Conservation (phyloP, 2,329 filamentous ascomycete genomes). For the Fusarium sp. region DNA sequence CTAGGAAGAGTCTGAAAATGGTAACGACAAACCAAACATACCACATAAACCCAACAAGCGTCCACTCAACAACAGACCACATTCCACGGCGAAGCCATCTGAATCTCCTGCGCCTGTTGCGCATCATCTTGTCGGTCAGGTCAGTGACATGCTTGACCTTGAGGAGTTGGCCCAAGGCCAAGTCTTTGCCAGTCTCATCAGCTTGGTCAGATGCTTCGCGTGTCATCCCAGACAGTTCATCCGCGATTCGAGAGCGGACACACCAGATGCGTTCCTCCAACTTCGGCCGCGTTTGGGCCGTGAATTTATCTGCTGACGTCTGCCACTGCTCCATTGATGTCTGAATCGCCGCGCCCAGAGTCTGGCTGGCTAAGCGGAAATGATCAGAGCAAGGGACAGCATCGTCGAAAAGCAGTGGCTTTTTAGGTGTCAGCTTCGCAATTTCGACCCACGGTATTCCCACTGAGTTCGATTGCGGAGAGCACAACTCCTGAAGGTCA, state of each 20-base stretch:
- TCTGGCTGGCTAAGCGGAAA: conserved; percentile 66
- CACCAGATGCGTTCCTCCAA: conserved; percentile 63
- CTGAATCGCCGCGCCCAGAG: conserved; percentile 62
- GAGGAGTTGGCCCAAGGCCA: conserved; percentile 81
- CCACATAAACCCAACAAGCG: conserved; percentile 91
- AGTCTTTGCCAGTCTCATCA: conserved; percentile 80
- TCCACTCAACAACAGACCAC: conserved; percentile 89
- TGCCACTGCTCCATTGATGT: conserved; percentile 67
- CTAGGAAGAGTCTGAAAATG: conserved; percentile 74
- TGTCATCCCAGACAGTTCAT: conserved; percentile 71
- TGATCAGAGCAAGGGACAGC: conserved; percentile 57
- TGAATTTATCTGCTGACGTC: conserved; percentile 70
- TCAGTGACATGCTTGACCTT: conserved; percentile 85
- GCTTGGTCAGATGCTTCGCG: conserved; percentile 80
- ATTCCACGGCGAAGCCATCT: conserved; percentile 80
- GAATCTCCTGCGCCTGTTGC: conserved; percentile 74
- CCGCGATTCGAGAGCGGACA: conserved; percentile 61
- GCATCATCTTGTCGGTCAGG: conserved; percentile 80
- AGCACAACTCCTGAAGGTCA: conserved; percentile 34
- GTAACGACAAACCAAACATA: conserved; percentile 92
- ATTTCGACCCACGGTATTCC: conserved; percentile 59
- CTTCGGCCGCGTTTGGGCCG: conserved; percentile 65
- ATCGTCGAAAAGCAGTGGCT: conserved; percentile 49
- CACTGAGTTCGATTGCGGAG: conserved; percentile 39
- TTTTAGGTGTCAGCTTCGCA: conserved; percentile 55